These are phyloP conservation scores for Fusarium mangiferae DNA, from an alignment of 2,329 filamentous ascomycete genomes.

Conservation along the genomic window DNA sequence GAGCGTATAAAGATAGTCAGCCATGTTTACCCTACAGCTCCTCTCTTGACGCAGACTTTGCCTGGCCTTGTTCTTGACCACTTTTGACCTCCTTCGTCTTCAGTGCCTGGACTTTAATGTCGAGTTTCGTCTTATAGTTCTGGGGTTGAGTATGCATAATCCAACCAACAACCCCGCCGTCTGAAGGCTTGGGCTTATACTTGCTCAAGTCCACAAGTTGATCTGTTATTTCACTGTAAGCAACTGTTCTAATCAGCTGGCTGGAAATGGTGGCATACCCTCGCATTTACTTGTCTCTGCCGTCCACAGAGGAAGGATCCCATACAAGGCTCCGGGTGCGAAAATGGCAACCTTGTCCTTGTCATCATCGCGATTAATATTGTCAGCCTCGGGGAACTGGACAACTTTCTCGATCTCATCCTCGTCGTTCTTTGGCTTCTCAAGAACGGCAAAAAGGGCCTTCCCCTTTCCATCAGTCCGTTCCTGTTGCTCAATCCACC, in stretches of 20 bases:
- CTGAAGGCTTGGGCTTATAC: constrained; percentile 42
- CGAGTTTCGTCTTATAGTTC: constrained; percentile 49
- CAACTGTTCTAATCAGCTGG: neutral
- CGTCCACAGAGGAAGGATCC: constrained; percentile 61
- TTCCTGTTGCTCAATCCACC: constrained; percentile 61
- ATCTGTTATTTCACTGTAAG: constrained; percentile 31
- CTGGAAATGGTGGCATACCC: constrained; percentile 45
- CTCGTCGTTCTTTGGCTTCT: constrained; percentile 51
- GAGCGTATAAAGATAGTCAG: neutral
- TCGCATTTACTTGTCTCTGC: constrained; percentile 56
- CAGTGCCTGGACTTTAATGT: constrained; percentile 50
- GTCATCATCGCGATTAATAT: constrained; percentile 47
- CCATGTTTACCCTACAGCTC: constrained; percentile 35
- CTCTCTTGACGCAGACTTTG: constrained; percentile 33
- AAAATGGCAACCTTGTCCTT: constrained; percentile 58
- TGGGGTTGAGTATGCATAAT: constrained; percentile 45
- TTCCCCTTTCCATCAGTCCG: constrained; percentile 47
- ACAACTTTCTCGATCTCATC: constrained; percentile 53
- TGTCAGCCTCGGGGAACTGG: constrained; percentile 40
- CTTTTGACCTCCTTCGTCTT: constrained; percentile 39
- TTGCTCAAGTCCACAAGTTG: constrained; percentile 44
- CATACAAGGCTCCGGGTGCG: constrained; percentile 62
- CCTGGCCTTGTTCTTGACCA: constrained; percentile 7
- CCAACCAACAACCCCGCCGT: constrained; percentile 47
- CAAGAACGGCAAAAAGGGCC: constrained; percentile 56